phyloP scores from a whole-genome alignment of 2,329 filamentous ascomycete genomes.

The Trichophyton rubrum region DNA sequence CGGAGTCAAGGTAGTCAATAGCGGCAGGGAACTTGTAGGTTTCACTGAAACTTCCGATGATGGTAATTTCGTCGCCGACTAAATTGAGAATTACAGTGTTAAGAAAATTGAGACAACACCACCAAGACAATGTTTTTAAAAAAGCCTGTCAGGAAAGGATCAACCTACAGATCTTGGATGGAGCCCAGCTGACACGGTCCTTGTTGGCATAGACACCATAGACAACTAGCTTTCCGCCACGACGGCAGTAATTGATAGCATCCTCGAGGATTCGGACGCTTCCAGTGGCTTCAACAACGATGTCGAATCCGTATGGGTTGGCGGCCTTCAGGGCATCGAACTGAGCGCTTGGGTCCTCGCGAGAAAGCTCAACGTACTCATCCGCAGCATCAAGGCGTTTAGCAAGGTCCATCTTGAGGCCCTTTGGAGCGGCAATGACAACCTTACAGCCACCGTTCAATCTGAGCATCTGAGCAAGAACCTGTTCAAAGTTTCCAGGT shows the following conservation, averaged over 20 bases:
- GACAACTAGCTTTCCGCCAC: slow-evolving; percentile 58
- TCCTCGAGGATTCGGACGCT: slow-evolving; percentile 57
- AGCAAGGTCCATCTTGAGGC: slow-evolving; percentile 59
- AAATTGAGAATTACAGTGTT: slow-evolving; percentile 14
- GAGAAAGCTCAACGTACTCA: slow-evolving; percentile 36
- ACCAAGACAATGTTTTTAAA: background rate
- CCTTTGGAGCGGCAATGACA: slow-evolving; percentile 55
- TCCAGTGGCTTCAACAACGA: slow-evolving; percentile 60
- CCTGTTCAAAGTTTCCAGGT: slow-evolving; percentile 33
- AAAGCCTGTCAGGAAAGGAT: slow-evolving; percentile 3
- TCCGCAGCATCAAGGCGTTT: slow-evolving; percentile 37
- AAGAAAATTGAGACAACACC: background rate
- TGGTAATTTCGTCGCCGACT: slow-evolving; percentile 53
- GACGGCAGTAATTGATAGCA: slow-evolving; percentile 57
- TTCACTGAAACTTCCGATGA: slow-evolving; percentile 61
- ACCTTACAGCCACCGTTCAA: slow-evolving; percentile 58
- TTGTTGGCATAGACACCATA: slow-evolving; percentile 57
- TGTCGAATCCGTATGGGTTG: slow-evolving; percentile 62
- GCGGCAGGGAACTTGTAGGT: slow-evolving; percentile 57
- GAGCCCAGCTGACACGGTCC: slow-evolving; percentile 54
- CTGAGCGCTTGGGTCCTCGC: slow-evolving; percentile 43
- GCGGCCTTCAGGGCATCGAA: slow-evolving; percentile 50
- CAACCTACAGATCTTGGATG: slow-evolving; percentile 56
- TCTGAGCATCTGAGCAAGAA: slow-evolving; percentile 50
- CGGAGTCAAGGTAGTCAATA: slow-evolving; percentile 40